Evolutionary conservation across 352 stramenopile species (phyloP).

Genomic region (Phytophthora parvispora): DNA sequence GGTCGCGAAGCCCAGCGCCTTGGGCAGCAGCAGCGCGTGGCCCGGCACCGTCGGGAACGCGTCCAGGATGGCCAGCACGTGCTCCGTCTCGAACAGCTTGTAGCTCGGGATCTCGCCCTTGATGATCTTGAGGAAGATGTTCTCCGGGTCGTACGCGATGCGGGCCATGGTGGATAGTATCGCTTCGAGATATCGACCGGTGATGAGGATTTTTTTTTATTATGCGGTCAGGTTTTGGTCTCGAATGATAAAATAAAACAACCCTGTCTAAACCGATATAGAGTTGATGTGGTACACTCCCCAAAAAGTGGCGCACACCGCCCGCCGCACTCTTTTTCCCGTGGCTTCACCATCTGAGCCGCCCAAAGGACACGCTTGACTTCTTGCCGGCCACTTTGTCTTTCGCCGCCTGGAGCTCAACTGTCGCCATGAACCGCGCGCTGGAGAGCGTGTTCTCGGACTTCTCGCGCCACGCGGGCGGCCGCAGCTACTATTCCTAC

Average conservation of each 20-base stretch:
- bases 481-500: constrained; percentile 69
- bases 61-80: constrained; percentile 87
- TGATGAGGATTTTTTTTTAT: neutral
- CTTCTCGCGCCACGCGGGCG: constrained; percentile 52
- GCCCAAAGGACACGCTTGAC: constrained; percentile 2
- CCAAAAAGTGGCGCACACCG: too few relatives aligned
- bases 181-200: neutral
- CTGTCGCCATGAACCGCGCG: constrained; percentile 66
- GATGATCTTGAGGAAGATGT: constrained; percentile 89
- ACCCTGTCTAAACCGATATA: neutral
- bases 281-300: neutral
- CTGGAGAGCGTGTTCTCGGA: constrained; percentile 75
- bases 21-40: constrained; percentile 82
- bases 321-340: constrained; percentile 12
- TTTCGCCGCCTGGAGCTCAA: constrained; percentile 6
- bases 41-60: constrained; percentile 75
- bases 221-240: neutral
- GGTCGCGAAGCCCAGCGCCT: constrained; percentile 72
- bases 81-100: constrained; percentile 91
- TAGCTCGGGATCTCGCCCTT: constrained; percentile 75
- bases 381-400: constrained; percentile 12
- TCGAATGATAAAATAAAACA: too few relatives aligned
- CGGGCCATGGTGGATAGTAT: constrained; percentile 25
- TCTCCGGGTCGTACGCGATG: constrained; percentile 76
- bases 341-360: constrained; percentile 23